Evolutionary conservation across 1,284 basidiomycete genomes (phyloP).

Genomic region (Mycosarcoma mackinlayi): DNA sequence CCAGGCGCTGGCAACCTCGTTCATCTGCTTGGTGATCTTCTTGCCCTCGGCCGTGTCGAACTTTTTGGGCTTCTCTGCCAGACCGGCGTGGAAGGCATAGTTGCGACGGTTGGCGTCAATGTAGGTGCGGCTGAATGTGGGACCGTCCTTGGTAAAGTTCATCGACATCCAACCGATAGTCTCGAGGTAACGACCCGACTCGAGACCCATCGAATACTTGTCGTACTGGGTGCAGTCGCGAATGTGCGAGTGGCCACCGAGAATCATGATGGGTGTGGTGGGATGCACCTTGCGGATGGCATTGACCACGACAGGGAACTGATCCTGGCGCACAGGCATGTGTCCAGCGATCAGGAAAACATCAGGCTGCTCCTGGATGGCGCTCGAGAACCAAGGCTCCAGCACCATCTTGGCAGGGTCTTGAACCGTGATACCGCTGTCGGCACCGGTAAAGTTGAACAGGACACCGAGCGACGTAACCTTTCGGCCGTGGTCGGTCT

Average conservation of each 20-base stretch:
- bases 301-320: conserved; percentile 53
- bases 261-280: conserved; percentile 55
- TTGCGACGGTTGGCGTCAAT: conserved; percentile 70
- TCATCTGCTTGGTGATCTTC: conserved; percentile 54
- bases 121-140: conserved; percentile 69
- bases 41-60: conserved; percentile 55
- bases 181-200: conserved; percentile 61
- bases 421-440: conserved; percentile 56
- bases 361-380: conserved; percentile 52
- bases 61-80: conserved; percentile 30
- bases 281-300: conserved; percentile 60
- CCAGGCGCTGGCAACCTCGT: conserved; percentile 53
- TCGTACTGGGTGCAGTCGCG: conserved; percentile 62
- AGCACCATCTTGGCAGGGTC: conserved; percentile 56
- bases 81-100: conserved; percentile 57
- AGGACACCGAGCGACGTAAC: conserved; percentile 56
- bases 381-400: conserved; percentile 62
- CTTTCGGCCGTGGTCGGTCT: conserved; percentile 34
- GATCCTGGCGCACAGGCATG: conserved; percentile 61
- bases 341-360: conserved; percentile 63
- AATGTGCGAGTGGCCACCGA: conserved; percentile 64
- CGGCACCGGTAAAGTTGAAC: conserved; percentile 60
- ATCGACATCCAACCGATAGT: conserved; percentile 50
- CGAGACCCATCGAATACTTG: conserved; percentile 54
- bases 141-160: conserved; percentile 46